Evolutionary conservation across 2,329 filamentous ascomycete species (phyloP), one percentile per base, ranked within the genome.

Genomic region (Ophiostoma novo-ulmi): DNA sequence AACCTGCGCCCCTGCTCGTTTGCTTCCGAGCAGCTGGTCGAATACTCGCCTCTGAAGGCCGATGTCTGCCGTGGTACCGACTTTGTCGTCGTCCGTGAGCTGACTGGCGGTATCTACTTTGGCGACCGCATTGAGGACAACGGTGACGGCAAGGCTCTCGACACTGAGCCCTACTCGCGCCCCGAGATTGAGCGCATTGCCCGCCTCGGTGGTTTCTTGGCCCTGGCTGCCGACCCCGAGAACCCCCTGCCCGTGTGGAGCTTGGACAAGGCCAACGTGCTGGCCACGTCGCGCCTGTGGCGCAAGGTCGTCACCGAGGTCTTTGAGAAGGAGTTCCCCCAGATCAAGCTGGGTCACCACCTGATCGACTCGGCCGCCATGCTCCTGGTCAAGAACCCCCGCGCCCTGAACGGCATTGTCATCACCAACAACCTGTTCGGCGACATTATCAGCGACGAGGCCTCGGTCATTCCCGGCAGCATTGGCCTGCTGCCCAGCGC

Each of bases 1-100:
- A 98, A 98, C 87, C 89, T 98, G 71, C 90, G 94, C 6, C 94
- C 94, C 11, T 98, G 94, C 86, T 96, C 92, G 86, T 98, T 99
- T 83, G 92, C 93, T 68, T 94, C 93, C 0, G 91, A 94, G 69
- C 87, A 88, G 38, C 89, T 97, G 68, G 89, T 97, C 77, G 89
- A 94, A 68, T 87, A 85, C 78, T 97, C 93, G 13, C 94, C 94
- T 0, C 88, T 98, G 74, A 97, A 97, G 82, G 89, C 91, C 70
- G 87, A 91, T 3, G 86, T 97, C 73, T 96, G 92, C 85, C 86
- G 89, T 73, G 94, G 92, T 77, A 93, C 92, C 76, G 91, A 98
- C 85, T 92, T 98, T 82, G 92, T 91, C 82, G 91, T 98, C 78
- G 90, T 98, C 73, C 92, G 94, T 67, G 94, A 98, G 82, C 81